Percentiles rank a stretch among this genome's conserved stretches.
phyloP scores from a whole-genome alignment of 345 rosid species.

The Salix caprea region DNA sequence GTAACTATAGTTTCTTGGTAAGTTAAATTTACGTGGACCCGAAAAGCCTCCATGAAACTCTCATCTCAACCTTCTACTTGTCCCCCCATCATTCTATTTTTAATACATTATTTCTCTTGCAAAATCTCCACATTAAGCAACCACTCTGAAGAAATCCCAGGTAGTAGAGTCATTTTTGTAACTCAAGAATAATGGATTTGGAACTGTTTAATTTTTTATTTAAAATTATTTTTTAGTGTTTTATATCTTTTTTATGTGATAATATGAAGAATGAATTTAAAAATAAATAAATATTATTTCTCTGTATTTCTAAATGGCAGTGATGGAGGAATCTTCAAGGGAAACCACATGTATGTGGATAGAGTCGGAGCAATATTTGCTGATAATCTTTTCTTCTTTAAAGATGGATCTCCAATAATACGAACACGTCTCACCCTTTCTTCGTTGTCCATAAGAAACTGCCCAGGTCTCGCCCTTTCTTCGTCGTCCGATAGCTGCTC shows the following conservation, averaged over 20 bases:
- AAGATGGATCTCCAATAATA: not conserved
- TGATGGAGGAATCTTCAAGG: not conserved
- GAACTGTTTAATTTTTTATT: too few species aligned
- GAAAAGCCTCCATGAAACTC: not conserved
- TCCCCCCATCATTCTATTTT: not conserved
- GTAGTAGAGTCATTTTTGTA: not conserved
- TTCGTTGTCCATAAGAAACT: too few species aligned
- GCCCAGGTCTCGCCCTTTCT: too few species aligned
- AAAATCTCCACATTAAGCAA: not conserved
- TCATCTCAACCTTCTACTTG: not conserved
- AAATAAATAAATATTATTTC: too few species aligned
- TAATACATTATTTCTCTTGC: not conserved
- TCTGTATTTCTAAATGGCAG: not conserved
- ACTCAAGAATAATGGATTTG: not conserved
- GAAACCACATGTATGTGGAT: not conserved
- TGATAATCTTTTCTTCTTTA: not conserved
- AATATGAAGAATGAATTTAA: too few species aligned
- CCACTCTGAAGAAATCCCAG: too few species aligned
- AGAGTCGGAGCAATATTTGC: not conserved
- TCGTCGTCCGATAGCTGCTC: too few species aligned
- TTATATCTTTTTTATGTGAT: too few species aligned
- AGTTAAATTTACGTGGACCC: too few species aligned
- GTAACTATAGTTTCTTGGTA: not conserved
- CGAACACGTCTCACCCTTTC: not conserved
- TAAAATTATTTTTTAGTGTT: too few species aligned